Evolutionary conservation across 495 filamentous ascomycete species (phyloP).

Genomic region (Lasiosphaeriaceae sp.): DNA sequence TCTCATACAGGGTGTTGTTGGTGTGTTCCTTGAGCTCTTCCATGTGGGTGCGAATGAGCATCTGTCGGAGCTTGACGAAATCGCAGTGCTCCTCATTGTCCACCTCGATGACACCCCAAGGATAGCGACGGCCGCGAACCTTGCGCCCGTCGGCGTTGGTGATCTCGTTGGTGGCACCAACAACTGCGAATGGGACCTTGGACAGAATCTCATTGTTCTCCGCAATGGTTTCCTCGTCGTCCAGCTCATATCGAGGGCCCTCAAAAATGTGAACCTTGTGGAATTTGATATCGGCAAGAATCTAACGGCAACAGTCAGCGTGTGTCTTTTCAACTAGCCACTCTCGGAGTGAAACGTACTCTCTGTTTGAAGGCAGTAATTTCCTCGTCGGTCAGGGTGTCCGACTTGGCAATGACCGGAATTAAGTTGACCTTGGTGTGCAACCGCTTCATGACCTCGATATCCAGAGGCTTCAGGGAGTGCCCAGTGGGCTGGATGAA

Average conservation of each 20-base stretch:
- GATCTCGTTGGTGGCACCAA: constrained; percentile 93
- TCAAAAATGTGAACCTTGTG: constrained; percentile 99
- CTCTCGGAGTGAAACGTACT: constrained; percentile 50
- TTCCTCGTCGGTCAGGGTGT: constrained; percentile 97
- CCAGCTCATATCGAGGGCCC: constrained; percentile 94
- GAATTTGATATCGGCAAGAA: constrained; percentile 92
- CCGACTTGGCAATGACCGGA: constrained; percentile 96
- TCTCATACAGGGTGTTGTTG: constrained; percentile 97
- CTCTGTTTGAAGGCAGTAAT: constrained; percentile 89
- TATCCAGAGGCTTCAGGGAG: constrained; percentile 98
- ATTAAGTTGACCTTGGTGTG: constrained; percentile 99
- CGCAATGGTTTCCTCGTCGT: constrained; percentile 98
- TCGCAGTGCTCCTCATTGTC: constrained; percentile 99
- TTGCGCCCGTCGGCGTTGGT: constrained; percentile 87
- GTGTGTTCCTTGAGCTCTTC: constrained; percentile 99
- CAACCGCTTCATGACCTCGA: constrained; percentile 97
- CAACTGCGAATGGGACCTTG: constrained; percentile 97
- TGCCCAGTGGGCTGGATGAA: constrained; percentile 99
- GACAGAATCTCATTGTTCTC: constrained; percentile 99
- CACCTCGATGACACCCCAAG: constrained; percentile 98
- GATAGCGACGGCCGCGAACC: constrained; percentile 93
- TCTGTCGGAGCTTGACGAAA: constrained; percentile 98
- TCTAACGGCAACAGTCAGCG: constrained; percentile 51
- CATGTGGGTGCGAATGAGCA: constrained; percentile 99
- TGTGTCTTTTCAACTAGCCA: background rate